Base-by-base conservation (phyloP, 2,329 filamentous ascomycete species). In the Grosmannia huntii region DNA sequence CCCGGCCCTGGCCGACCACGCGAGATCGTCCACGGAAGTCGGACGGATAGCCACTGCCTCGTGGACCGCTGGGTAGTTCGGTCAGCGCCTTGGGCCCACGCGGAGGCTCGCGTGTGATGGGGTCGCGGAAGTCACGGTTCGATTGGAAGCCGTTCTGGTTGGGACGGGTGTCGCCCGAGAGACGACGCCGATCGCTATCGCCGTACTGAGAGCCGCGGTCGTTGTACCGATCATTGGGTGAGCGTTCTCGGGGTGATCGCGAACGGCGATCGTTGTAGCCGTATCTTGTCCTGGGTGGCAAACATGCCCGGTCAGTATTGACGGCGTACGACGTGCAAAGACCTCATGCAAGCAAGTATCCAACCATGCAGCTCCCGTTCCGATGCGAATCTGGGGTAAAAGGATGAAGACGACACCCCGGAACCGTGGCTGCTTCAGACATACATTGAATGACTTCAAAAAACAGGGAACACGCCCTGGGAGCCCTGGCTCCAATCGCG, bases 31-130 rank as follows among this genome's bases (percentile, higher is more conserved):
- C 83, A 65, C 76, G 81, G 64, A 84, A 85, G 56, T 89, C 87
- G 27, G 82, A 78, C 3, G 75, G 74, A 66, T 85, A 88, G 10
- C 81, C 83, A 59, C 84, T 79, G 50, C 85, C 85, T 59, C 87
- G 80, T 16, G 84, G 85, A 33, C 83, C 84, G 62, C 79, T 81
- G n/a, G 82, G 80, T 33, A 81, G 73, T 61, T 92, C 88, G 60
- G 87, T 80, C 59, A 90, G 74, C 4, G 87, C 89, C 70, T 91
- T 90, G 12, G 90, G 90, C 0, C 88, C 90, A 58, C 90, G 81
- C 3, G 90, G 90, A 2, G 88, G 85, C 62, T 95, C 89, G 63
- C 86, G 79, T 33, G 75, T 69, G 68, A 78, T 62, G 64, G 77
- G 68, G 64, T 83, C 80, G 57, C 78, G 76, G 62, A 83, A 84